A percentile compares a stretch with the other conserved stretches of the same genome.
Evolutionary conservation across 2,329 filamentous ascomycete genomes (phyloP).

Genomic region (Ascocoryne sarcoides): DNA sequence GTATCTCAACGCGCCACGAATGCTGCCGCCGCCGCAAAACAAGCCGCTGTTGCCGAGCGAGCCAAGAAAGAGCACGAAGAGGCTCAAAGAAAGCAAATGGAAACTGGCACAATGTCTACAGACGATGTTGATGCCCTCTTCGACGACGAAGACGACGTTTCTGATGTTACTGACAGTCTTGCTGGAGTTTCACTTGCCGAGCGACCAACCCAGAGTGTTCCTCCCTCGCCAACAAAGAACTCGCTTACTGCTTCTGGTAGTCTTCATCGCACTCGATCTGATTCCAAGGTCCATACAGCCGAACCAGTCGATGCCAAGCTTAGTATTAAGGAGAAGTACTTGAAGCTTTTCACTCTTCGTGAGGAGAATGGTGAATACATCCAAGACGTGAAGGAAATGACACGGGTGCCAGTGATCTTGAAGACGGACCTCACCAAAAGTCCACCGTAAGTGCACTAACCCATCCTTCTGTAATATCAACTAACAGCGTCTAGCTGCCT

Average conservation of each 20-base stretch:
- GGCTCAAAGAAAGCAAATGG: conserved; percentile 83
- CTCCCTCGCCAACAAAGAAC: conserved; percentile 77
- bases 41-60: conserved; percentile 75
- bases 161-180: conserved; percentile 83
- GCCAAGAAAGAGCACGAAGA: conserved; percentile 83
- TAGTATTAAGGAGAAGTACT: conserved; percentile 92
- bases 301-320: conserved; percentile 72
- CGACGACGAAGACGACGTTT: conserved; percentile 75
- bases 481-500: conserved; percentile 55
- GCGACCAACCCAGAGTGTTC: conserved; percentile 89
- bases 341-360: conserved; percentile 78
- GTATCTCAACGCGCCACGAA: conserved; percentile 65
- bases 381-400: conserved; percentile 98
- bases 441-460: conserved; percentile 72
- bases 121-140: conserved; percentile 94
- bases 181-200: conserved; percentile 84
- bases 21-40: conserved; percentile 65
- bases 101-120: conserved; percentile 87
- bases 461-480: neutral
- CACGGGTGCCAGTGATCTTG: conserved; percentile 89
- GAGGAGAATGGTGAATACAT: conserved; percentile 95
- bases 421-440: conserved; percentile 99
- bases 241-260: conserved; percentile 54
- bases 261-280: conserved; percentile 83
- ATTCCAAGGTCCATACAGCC: conserved; percentile 74